Evolutionary conservation across 2,329 filamentous ascomycete genomes (phyloP).

Genomic region (Colletotrichum tropicicola): DNA sequence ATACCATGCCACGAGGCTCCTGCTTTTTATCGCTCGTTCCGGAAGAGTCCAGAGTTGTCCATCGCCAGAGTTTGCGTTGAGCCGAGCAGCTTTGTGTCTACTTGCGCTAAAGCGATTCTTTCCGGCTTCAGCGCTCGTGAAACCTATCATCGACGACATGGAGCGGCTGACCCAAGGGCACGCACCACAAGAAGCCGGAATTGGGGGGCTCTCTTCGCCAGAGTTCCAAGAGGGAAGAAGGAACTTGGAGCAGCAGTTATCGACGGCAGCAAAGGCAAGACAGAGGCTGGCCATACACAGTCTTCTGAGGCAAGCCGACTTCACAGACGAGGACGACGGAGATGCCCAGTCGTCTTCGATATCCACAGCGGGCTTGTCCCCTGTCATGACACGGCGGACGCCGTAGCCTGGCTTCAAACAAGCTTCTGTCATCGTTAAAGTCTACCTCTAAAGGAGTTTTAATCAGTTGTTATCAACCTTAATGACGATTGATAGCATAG

Average conservation of each 20-base stretch:
- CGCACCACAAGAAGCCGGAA: constrained; percentile 7
- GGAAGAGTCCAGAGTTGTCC: constrained; percentile 21
- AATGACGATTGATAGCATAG: background rate
- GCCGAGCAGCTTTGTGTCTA: constrained; percentile 38
- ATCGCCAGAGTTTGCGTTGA: constrained; percentile 35
- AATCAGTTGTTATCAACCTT: background rate
- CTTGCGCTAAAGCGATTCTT: constrained; percentile 37
- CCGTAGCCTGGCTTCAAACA: background rate
- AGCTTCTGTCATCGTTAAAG: background rate
- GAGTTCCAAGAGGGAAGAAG: constrained; percentile 9
- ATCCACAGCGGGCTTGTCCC: background rate
- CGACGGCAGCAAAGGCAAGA: constrained; percentile 33
- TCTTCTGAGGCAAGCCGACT: constrained; percentile 36
- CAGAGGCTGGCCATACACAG: constrained; percentile 40
- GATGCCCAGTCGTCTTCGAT: constrained; percentile 14
- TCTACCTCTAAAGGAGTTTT: too few relatives aligned
- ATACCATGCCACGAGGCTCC: constrained; percentile 49
- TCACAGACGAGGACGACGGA: constrained; percentile 37
- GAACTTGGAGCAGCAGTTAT: constrained; percentile 26
- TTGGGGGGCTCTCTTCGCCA: constrained; percentile 30
- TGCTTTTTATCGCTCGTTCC: constrained; percentile 39
- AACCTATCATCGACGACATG: constrained; percentile 39
- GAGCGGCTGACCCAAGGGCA: constrained; percentile 16
- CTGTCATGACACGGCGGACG: background rate
- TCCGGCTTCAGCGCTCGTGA: constrained; percentile 34